Conservation (phyloP, 2,329 filamentous ascomycete genomes). For the Colletotrichum siamense region DNA sequence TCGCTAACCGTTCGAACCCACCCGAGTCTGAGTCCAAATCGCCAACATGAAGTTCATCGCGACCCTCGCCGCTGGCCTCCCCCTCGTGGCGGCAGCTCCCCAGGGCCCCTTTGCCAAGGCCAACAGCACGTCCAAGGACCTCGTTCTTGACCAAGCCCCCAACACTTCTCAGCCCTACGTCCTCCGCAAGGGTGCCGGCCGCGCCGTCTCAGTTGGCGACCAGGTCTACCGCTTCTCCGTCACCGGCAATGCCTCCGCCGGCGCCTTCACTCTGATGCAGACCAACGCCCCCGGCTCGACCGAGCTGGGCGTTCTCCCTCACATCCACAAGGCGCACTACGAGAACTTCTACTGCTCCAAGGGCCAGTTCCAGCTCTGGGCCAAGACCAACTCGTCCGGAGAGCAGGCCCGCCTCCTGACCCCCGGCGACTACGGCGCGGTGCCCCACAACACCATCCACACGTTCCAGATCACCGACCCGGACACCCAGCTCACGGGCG, state of each 20-base stretch:
- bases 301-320: conserved; percentile 45
- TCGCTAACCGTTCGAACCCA: not conserved
- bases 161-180: conserved; percentile 6
- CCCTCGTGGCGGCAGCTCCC: conserved; percentile 9
- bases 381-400: conserved; percentile 27
- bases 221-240: conserved; percentile 35
- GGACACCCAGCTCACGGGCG: conserved; percentile 50
- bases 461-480: conserved; percentile 53
- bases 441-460: conserved; percentile 49
- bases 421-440: conserved; percentile 50
- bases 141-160: conserved; percentile 2
- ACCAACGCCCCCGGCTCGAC: conserved; percentile 43
- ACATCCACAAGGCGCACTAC: conserved; percentile 46
- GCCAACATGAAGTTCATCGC: conserved; percentile 6
- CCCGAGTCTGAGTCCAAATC: not conserved
- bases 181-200: conserved; percentile 11
- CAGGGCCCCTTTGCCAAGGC: not conserved
- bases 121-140: not conserved
- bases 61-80: conserved; percentile 4
- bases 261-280: conserved; percentile 49
- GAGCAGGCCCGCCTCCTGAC: conserved; percentile 44
- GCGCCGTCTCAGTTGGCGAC: conserved; percentile 1
- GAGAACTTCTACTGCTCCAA: conserved; percentile 53
- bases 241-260: conserved; percentile 47
- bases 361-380: conserved; percentile 51